Evolutionary conservation across 306 rosid genomes (phyloP).

Genomic region (Inga laurina): DNA sequence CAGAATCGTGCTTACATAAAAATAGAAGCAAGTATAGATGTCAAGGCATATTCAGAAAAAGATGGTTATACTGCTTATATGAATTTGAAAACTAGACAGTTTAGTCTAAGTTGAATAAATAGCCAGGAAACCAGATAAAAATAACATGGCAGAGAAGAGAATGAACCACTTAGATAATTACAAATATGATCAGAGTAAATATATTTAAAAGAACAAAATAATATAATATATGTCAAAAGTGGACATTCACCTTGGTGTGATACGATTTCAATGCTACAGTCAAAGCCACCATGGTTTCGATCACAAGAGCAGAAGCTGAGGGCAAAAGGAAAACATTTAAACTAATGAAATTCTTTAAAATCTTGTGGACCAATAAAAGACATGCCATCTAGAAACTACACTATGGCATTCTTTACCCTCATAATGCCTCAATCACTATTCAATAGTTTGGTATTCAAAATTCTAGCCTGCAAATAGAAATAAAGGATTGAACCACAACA

Average conservation of each 20-base stretch:
- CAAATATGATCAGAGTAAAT: neutral
- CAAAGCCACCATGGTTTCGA: constrained; percentile 94
- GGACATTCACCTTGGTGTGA: constrained; percentile 57
- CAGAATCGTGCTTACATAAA: neutral
- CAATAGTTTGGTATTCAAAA: neutral
- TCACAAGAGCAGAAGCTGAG: constrained; percentile 94
- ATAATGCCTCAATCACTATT: neutral
- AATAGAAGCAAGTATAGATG: neutral
- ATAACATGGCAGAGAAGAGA: neutral
- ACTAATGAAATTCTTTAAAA: constrained; percentile 8
- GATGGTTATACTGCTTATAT: neutral
- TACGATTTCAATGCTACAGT: constrained; percentile 85
- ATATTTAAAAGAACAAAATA: neutral
- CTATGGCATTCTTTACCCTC: constrained; percentile 4
- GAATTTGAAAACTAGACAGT: neutral
- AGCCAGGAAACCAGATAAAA: neutral
- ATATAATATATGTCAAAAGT: neutral
- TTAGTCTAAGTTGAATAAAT: constrained; percentile 16
- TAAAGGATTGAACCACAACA: constrained; percentile 23
- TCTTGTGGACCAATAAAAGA: constrained; percentile 20
- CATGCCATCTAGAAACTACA: constrained; percentile 10
- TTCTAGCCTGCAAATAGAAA: constrained; percentile 3
- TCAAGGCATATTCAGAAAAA: neutral
- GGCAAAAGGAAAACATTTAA: constrained; percentile 26
- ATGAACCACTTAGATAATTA: neutral